Evolutionary conservation across 1,284 basidiomycete genomes (phyloP), one percentile per base, ranked within the genome.

Genomic region (Leccinum pseudoinsigne): DNA sequence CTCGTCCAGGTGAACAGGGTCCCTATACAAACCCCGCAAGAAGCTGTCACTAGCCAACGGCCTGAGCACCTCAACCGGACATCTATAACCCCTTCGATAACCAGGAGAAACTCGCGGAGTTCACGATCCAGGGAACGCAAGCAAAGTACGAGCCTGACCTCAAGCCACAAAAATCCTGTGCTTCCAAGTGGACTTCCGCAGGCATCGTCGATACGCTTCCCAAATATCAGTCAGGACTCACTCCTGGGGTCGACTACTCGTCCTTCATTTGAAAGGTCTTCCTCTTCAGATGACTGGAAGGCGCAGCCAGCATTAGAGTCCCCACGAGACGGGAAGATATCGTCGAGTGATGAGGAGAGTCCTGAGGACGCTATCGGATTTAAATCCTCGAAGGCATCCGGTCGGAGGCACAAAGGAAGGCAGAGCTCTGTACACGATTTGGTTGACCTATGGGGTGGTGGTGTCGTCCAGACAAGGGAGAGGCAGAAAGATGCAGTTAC

Each of bases 371-470:
- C 78, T 40, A 72, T 62, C 50, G 77, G 79, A 23, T 74, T 76
- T 63, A 67, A 63, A 57, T 56, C 61, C 55, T 69, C 74, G 50
- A 71, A 68, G 55, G 18, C 60, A 26, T 61, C 72, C 0, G 67
- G 70, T 53, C 69, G 66, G 53, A 72, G 70, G 42, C 71, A 72
- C 38, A 80, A 76, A 65, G 79, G 82, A 36, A 78, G 89, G 65
- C 89, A 92, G 77, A 87, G 85, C 67, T 93, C 91, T 8, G 90
- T 93, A 26, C 89, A 93, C 70, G 88, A 93, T 69, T 73, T 92
- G 60, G 88, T 92, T 40, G 88, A 89, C 72, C 74, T 93, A 31
- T 92, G 87, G 80, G 88, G 88, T 55, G 89, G 88, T 14, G 80
- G 81, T 11, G 64, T 79, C 57, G 69, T 77, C 64, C 64, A 63